phyloP scores from a whole-genome alignment of 306 rosid species.

The Cicer bijugum region DNA sequence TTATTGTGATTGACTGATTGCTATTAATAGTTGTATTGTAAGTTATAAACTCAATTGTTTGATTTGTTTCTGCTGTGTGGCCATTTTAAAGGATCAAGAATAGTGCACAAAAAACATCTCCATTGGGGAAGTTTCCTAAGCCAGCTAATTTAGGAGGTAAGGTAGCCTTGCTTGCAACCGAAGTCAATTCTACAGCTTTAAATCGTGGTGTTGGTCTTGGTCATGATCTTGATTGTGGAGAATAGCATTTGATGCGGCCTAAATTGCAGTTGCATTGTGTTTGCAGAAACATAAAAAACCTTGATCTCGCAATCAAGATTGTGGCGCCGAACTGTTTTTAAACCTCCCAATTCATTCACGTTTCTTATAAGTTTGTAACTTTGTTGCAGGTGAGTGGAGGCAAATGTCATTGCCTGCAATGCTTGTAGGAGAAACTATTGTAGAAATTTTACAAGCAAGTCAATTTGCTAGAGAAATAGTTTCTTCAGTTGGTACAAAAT shows the following conservation, averaged over 20 bases:
- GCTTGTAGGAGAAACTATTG: constrained; percentile 87
- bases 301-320: neutral
- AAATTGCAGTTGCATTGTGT: neutral
- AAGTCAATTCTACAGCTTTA: neutral
- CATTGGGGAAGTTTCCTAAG: constrained; percentile 73
- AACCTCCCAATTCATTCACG: neutral
- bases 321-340: neutral
- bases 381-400: constrained; percentile 76
- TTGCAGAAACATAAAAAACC: neutral
- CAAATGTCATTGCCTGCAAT: constrained; percentile 93
- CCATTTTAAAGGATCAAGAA: constrained; percentile 59
- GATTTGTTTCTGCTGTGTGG: constrained; percentile 7
- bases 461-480: constrained; percentile 79
- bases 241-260: neutral
- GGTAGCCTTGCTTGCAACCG: constrained; percentile 30
- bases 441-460: constrained; percentile 85
- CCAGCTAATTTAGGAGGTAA: constrained; percentile 61
- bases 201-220: neutral
- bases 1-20: neutral
- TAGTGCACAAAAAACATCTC: constrained; percentile 63
- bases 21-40: neutral
- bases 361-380: neutral
- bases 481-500: constrained; percentile 54
- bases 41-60: neutral
- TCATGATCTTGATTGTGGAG: neutral